phyloP scores from a whole-genome alignment of 805 yeast genomes.

The Cyberlindnera subsufficiens region DNA sequence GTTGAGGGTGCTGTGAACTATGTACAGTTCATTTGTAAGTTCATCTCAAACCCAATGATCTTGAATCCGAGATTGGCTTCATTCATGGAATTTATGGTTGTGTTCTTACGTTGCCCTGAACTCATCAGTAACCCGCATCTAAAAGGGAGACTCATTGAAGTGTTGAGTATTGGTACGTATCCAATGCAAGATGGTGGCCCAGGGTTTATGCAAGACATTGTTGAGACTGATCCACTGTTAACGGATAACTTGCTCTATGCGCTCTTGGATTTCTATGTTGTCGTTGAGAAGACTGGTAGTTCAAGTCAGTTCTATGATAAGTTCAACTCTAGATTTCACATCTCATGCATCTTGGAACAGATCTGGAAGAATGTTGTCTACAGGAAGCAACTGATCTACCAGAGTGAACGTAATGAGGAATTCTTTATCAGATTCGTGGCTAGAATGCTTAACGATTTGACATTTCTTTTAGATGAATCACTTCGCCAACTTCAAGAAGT shows the following conservation, averaged over 20 bases:
- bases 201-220: constrained; percentile 68
- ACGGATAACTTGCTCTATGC: constrained; percentile 69
- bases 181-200: constrained; percentile 49
- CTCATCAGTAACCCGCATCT: constrained; percentile 88
- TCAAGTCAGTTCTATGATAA: constrained; percentile 94
- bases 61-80: constrained; percentile 44
- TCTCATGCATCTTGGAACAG: constrained; percentile 75
- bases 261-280: constrained; percentile 83
- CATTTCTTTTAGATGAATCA: constrained; percentile 87
- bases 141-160: constrained; percentile 77
- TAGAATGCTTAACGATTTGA: constrained; percentile 89
- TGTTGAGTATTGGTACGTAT: constrained; percentile 68
- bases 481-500: constrained; percentile 72
- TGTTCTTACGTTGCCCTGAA: constrained; percentile 78
- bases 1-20: constrained; percentile 78
- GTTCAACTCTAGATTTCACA: constrained; percentile 83
- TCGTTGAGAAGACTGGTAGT: constrained; percentile 94
- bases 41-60: constrained; percentile 51
- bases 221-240: constrained; percentile 59
- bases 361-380: constrained; percentile 74
- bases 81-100: constrained; percentile 67
- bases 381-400: constrained; percentile 60
- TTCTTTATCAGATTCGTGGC: constrained; percentile 93
- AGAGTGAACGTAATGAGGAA: constrained; percentile 63
- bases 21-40: constrained; percentile 54